phyloP scores from a whole-genome alignment of 345 rosid species.

The Populus euphratica region DNA sequence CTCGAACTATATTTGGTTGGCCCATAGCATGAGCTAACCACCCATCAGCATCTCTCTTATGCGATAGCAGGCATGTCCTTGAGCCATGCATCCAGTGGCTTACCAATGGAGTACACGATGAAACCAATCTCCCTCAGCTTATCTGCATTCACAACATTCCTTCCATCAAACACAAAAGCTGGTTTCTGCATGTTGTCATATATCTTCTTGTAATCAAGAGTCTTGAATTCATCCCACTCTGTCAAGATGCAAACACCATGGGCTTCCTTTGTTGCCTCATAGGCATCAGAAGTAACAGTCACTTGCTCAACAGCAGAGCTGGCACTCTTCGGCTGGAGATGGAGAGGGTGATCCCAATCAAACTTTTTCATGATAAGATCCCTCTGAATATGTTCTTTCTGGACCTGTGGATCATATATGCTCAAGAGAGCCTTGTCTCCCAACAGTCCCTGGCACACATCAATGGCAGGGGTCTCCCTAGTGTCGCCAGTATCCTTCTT shows the following conservation, averaged over 20 bases:
- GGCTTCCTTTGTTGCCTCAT: constrained; percentile 73
- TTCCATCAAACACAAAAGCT: constrained; percentile 82
- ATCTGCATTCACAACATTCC: constrained; percentile 58
- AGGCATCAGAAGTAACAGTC: constrained; percentile 66
- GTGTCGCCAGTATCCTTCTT: constrained; percentile 95
- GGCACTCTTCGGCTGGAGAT: constrained; percentile 92
- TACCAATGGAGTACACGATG: constrained; percentile 85
- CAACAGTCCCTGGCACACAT: constrained; percentile 84
- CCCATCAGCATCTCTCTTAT: constrained; percentile 24
- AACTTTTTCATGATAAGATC: constrained; percentile 88
- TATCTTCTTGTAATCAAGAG: constrained; percentile 66
- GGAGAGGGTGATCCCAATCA: constrained; percentile 92
- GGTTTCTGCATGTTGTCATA: constrained; percentile 87
- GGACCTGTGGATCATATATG: constrained; percentile 89
- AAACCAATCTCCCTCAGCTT: constrained; percentile 82
- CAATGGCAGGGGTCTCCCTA: constrained; percentile 86
- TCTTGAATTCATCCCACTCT: constrained; percentile 95
- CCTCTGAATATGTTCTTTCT: constrained; percentile 82
- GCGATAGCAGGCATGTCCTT: constrained; percentile 96
- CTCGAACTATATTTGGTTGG: constrained; percentile 10
- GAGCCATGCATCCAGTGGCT: constrained; percentile 88
- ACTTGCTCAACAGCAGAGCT: constrained; percentile 71
- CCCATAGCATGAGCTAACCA: not conserved
- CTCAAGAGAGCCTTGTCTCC: constrained; percentile 85
- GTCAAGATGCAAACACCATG: constrained; percentile 86